Percentiles rank a stretch among this genome's conserved stretches.
These are phyloP conservation scores for Sugiyamaella lignohabitans DNA, from an alignment of 805 yeast genomes.

Conservation along the genomic window DNA sequence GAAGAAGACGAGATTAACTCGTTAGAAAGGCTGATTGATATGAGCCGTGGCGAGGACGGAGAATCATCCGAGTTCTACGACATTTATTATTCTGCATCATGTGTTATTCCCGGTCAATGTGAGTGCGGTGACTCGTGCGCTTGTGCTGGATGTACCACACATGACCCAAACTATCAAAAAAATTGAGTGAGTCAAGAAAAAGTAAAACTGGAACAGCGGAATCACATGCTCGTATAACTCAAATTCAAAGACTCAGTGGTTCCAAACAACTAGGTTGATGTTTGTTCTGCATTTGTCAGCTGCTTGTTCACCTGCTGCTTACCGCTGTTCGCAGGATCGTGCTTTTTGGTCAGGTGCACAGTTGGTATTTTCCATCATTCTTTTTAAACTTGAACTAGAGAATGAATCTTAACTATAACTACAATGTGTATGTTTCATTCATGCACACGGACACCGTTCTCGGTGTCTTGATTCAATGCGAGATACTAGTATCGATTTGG, in stretches of 20 bases:
- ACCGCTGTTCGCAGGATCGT: too few species aligned
- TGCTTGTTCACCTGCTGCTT: not conserved
- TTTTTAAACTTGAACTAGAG: too few species aligned
- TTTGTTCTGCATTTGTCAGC: too few species aligned
- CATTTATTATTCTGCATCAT: conserved; percentile 30
- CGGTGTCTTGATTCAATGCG: too few species aligned
- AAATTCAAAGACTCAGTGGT: not conserved
- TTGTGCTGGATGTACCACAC: conserved; percentile 32
- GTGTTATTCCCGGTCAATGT: conserved; percentile 35
- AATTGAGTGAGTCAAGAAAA: not conserved
- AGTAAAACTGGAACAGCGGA: not conserved
- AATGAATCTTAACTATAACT: too few species aligned
- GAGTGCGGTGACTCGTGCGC: conserved; percentile 33
- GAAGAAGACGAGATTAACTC: not conserved
- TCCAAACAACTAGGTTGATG: not conserved
- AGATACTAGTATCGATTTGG: too few species aligned
- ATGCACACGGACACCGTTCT: too few species aligned
- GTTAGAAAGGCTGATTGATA: not conserved
- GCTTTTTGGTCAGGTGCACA: too few species aligned
- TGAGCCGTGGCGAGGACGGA: conserved; percentile 1
- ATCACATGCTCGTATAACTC: not conserved
- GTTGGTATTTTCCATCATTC: too few species aligned
- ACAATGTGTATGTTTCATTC: too few species aligned
- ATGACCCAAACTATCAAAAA: conserved; percentile 5
- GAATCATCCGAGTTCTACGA: conserved; percentile 17